Evolutionary conservation across 2,329 filamentous ascomycete genomes (phyloP).

Genomic region (Epichloe coenophiala): DNA sequence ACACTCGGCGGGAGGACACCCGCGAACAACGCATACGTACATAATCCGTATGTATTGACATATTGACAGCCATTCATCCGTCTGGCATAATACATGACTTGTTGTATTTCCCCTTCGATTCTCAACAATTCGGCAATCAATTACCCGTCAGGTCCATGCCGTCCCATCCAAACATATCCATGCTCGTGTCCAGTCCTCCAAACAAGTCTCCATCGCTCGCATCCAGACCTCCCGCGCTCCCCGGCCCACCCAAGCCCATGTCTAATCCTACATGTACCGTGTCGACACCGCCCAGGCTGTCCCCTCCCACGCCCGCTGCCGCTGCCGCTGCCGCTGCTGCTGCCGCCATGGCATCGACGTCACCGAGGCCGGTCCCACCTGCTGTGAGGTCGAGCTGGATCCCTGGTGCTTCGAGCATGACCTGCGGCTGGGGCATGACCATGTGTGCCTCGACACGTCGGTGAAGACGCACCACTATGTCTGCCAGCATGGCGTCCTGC

Average conservation of each 20-base stretch:
- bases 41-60: no score
- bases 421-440: slow-evolving; percentile 25
- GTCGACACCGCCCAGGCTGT: slow-evolving; percentile 26
- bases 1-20: no score
- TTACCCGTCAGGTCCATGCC: slow-evolving; percentile 19
- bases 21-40: no score
- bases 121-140: background rate
- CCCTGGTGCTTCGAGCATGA: slow-evolving; percentile 28
- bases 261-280: slow-evolving; percentile 27
- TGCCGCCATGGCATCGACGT: slow-evolving; percentile 29
- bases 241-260: slow-evolving; percentile 26
- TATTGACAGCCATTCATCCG: no score
- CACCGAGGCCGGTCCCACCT: slow-evolving; percentile 23
- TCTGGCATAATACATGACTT: no score
- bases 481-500: slow-evolving; percentile 42
- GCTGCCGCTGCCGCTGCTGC: slow-evolving; percentile 20
- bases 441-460: slow-evolving; percentile 54
- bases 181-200: slow-evolving; percentile 21
- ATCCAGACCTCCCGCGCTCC: slow-evolving; percentile 18
- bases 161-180: slow-evolving; percentile 32
- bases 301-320: slow-evolving; percentile 27
- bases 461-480: slow-evolving; percentile 49
- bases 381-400: slow-evolving; percentile 28
- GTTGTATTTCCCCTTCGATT: no score
- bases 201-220: slow-evolving; percentile 26